These are phyloP conservation scores for Acacia pycnantha DNA, from an alignment of 331 rosid genomes.

Conservation along the genomic window DNA sequence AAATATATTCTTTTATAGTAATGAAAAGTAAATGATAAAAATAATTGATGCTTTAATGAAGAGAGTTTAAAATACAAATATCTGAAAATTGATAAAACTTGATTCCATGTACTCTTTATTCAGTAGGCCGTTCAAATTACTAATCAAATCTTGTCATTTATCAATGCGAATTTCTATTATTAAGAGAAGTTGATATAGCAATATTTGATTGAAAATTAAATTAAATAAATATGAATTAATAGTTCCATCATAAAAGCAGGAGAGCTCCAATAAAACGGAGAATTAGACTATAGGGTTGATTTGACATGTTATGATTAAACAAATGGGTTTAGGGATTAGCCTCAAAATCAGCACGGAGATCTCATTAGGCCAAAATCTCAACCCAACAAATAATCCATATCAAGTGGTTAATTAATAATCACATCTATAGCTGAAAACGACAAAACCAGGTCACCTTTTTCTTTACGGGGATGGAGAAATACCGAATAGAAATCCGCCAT, in stretches of 20 bases:
- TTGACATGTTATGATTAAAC: background rate
- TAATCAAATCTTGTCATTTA: too few relatives aligned
- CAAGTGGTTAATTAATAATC: constrained; percentile 16
- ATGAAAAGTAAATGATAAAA: background rate
- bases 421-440: background rate
- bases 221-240: too few relatives aligned
- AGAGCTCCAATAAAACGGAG: too few relatives aligned
- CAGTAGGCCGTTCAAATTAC: too few relatives aligned
- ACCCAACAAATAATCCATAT: constrained; percentile 21
- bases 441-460: background rate
- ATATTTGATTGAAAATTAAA: too few relatives aligned
- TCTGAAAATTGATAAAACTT: too few relatives aligned
- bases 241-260: background rate
- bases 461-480: background rate
- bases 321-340: constrained; percentile 10
- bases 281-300: background rate
- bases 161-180: too few relatives aligned
- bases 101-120: too few relatives aligned
- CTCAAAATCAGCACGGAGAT: constrained; percentile 23
- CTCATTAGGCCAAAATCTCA: background rate
- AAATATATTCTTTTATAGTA: too few relatives aligned
- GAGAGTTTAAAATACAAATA: too few relatives aligned
- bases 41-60: too few relatives aligned
- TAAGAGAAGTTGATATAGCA: too few relatives aligned
- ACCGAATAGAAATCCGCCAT: background rate